Evolutionary conservation across 176 grass and related monocot genomes (phyloP).

Genomic region (Puccinellia tenuiflora): DNA sequence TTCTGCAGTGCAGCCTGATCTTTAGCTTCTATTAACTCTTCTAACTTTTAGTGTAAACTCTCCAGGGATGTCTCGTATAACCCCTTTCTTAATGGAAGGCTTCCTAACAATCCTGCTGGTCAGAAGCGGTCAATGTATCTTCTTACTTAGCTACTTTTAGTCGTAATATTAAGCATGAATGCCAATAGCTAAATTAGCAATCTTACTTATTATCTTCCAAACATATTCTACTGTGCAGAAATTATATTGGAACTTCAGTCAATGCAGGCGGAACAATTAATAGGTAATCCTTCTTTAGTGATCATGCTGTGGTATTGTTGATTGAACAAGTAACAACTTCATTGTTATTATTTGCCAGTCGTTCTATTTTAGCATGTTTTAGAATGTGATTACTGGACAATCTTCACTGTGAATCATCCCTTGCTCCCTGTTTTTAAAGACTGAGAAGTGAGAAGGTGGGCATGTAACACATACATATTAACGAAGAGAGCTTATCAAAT

Average conservation of each 20-base stretch:
- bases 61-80: constrained; percentile 65
- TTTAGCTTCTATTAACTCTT: constrained; percentile 2
- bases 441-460: not conserved
- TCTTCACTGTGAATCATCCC: not conserved
- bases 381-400: not conserved
- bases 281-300: constrained; percentile 10
- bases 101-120: not conserved
- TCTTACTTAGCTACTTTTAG: not conserved
- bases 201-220: constrained; percentile 7
- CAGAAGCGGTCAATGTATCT: constrained; percentile 12
- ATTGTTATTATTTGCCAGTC: not conserved
- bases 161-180: not conserved
- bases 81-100: not conserved
- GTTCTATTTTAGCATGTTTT: not conserved
- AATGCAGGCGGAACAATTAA: not conserved
- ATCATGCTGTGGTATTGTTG: not conserved
- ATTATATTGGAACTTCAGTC: constrained; percentile 32
- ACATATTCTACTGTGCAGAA: not conserved
- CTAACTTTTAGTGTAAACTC: constrained; percentile 6
- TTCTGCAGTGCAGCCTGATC: not conserved
- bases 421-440: not conserved
- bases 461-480: not conserved
- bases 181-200: not conserved
- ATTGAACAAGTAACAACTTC: not conserved
- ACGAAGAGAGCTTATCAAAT: not conserved